Percentiles rank a stretch among this genome's conserved stretches.
Conservation (phyloP, 2,329 filamentous ascomycete genomes). For the Phoma sp. region DNA sequence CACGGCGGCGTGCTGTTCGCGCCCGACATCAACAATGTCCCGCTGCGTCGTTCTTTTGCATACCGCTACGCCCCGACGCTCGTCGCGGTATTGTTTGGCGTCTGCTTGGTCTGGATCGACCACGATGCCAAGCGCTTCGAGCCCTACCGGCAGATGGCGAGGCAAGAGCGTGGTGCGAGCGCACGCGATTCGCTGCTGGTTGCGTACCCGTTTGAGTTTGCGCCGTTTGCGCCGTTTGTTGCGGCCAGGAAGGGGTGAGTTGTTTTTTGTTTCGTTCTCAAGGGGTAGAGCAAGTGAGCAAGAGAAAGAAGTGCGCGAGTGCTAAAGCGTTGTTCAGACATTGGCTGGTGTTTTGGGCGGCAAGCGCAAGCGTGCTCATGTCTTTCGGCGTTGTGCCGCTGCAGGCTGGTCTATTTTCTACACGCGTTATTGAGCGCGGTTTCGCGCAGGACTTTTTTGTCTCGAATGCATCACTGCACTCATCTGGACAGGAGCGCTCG, state of each 20-base stretch:
- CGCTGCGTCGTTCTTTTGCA: conserved; percentile 51
- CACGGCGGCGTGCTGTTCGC: conserved; percentile 54
- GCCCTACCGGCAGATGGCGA: conserved; percentile 63
- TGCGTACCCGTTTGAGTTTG: conserved; percentile 59
- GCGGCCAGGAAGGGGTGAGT: neutral
- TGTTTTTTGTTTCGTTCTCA: neutral
- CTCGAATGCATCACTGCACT: conserved; percentile 30
- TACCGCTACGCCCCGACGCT: conserved; percentile 58
- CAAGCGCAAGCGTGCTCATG: conserved; percentile 55
- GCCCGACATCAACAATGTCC: conserved; percentile 44
- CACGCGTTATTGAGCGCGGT: conserved; percentile 26
- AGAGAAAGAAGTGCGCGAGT: neutral
- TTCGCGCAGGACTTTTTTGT: conserved; percentile 8
- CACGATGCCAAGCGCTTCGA: conserved; percentile 64
- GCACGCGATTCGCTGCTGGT: conserved; percentile 57
- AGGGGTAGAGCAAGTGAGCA: neutral
- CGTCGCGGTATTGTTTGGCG: conserved; percentile 59
- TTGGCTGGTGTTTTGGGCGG: conserved; percentile 58
- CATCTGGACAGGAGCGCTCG: conserved; percentile 32
- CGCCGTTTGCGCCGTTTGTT: conserved; percentile 48
- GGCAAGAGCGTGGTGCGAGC: conserved; percentile 44
- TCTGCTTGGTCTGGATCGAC: conserved; percentile 65
- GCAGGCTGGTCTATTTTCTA: conserved; percentile 59
- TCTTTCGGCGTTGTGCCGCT: conserved; percentile 62
- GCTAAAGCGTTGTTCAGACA: conserved; percentile 47